phyloP scores from a whole-genome alignment of 805 yeast species.

The Komagataella pastoris region DNA sequence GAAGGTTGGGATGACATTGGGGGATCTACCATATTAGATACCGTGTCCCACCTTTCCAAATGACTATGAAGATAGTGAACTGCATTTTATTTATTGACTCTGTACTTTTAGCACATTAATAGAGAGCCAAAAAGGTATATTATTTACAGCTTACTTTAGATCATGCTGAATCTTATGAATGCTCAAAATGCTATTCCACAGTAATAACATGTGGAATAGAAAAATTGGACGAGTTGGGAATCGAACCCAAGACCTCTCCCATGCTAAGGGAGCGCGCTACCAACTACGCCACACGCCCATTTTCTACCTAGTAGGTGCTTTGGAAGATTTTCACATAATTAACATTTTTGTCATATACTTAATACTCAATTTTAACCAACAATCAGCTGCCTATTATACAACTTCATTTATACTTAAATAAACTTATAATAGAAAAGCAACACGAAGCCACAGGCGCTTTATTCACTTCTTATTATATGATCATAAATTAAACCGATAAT shows the following conservation, averaged over 20 bases:
- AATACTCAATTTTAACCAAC: no score
- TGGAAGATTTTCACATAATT: no score
- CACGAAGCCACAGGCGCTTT: no score
- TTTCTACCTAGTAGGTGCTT: not conserved
- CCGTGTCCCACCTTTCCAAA: not conserved
- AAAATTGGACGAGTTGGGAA: slow-evolving; percentile 60
- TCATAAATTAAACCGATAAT: no score
- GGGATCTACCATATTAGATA: not conserved
- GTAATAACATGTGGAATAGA: slow-evolving; percentile 6
- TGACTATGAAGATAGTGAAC: not conserved
- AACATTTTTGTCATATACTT: no score
- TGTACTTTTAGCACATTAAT: not conserved
- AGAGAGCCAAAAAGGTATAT: not conserved
- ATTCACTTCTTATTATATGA: no score
- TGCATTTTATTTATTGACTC: not conserved
- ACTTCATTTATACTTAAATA: no score
- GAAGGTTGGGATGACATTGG: slow-evolving; percentile 21
- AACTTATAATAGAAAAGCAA: no score
- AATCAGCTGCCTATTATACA: no score
- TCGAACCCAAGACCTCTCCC: slow-evolving; percentile 77
- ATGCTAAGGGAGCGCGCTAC: slow-evolving; percentile 77
- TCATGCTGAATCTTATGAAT: no score
- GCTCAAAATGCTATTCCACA: no score
- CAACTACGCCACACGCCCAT: slow-evolving; percentile 76
- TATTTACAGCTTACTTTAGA: no score